These are phyloP conservation scores for Sordaria brevicollis DNA, from an alignment of 495 filamentous ascomycete species.

Conservation along the genomic window DNA sequence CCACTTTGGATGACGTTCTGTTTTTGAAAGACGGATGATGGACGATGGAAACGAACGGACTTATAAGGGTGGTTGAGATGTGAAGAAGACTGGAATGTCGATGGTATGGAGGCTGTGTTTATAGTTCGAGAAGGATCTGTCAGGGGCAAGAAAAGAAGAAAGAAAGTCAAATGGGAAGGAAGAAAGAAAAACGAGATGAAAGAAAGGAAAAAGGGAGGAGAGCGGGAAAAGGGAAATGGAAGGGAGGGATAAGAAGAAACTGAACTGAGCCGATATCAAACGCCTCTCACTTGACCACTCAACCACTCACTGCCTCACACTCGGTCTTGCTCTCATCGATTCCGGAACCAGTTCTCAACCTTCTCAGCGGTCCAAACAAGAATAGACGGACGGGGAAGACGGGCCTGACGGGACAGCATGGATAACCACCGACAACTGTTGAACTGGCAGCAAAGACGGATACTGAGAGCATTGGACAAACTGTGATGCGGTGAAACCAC, in stretches of 20 bases:
- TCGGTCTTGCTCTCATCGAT: too few species aligned
- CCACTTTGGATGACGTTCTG: background rate
- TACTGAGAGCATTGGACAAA: background rate
- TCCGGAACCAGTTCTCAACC: background rate
- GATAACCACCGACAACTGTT: too few species aligned
- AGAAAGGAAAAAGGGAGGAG: background rate
- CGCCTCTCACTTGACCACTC: too few species aligned
- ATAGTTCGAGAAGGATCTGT: background rate
- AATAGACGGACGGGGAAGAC: background rate
- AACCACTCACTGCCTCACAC: too few species aligned
- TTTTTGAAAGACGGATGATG: background rate
- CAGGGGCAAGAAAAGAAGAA: too few species aligned
- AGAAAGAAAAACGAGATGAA: background rate
- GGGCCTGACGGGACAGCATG: background rate
- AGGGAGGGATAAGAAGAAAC: background rate
- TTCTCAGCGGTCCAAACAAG: background rate
- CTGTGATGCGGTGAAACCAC: background rate
- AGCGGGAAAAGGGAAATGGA: background rate
- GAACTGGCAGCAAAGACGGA: background rate
- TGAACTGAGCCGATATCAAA: background rate
- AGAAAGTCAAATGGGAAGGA: background rate
- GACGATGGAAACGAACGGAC: background rate
- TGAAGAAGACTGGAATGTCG: background rate
- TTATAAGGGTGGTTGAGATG: background rate
- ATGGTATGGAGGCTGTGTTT: background rate